A percentile compares a stretch with the other conserved stretches of the same genome.
Conservation (phyloP, 805 yeast genomes). For the Grigorovia yakushimaensis region DNA sequence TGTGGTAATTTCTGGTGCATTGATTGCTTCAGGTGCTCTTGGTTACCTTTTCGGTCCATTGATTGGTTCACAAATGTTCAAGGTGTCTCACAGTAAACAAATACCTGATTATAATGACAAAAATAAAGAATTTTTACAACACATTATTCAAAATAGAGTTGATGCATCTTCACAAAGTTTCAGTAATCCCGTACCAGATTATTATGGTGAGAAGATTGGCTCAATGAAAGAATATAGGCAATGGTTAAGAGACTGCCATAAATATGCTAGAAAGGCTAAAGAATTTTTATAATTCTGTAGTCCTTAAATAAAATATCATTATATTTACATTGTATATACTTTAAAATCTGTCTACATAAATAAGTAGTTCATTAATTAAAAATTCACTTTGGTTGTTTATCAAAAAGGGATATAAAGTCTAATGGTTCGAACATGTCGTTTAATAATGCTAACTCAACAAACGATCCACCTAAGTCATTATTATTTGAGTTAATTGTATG, state of each 20-base stretch:
- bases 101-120: constrained; percentile 44
- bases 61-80: constrained; percentile 64
- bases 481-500: background rate
- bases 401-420: constrained; percentile 21
- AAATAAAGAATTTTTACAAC: constrained; percentile 66
- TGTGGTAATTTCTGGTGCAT: constrained; percentile 65
- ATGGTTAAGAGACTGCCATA: constrained; percentile 93
- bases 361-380: background rate
- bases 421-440: constrained; percentile 22
- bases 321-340: background rate
- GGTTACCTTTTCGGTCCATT: constrained; percentile 82
- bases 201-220: constrained; percentile 92
- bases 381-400: background rate
- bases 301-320: background rate
- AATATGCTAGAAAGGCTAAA: constrained; percentile 72
- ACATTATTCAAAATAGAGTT: constrained; percentile 69
- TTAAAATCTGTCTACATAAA: background rate
- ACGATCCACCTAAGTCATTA: constrained; percentile 4
- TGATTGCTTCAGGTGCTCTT: constrained; percentile 58
- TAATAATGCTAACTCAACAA: constrained; percentile 13
- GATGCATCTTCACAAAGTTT: constrained; percentile 87
- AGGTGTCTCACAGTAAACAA: constrained; percentile 38
- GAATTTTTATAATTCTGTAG: constrained; percentile 55
- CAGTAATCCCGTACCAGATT: constrained; percentile 95
- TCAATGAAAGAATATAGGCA: constrained; percentile 79